Conservation (phyloP, 1,284 basidiomycete genomes). For the Leccinum subrobustum region DNA sequence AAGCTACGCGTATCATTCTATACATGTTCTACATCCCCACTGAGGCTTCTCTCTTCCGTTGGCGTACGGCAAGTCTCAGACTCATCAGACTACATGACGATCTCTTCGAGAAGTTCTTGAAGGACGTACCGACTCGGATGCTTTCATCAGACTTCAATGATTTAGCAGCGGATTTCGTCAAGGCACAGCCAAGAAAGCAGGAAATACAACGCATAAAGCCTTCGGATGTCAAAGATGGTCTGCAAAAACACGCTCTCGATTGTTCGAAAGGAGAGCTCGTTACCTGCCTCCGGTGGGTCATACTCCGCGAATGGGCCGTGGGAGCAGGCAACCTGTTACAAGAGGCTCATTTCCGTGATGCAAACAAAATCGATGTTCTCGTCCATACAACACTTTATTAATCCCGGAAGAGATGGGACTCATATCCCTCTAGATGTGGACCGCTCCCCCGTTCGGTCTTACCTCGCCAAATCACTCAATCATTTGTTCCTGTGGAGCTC, state of each 20-base stretch:
- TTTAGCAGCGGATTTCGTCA: slow-evolving; percentile 61
- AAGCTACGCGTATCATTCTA: slow-evolving; percentile 83
- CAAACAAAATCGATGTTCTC: slow-evolving; percentile 46
- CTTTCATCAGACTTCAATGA: slow-evolving; percentile 62
- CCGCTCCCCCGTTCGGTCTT: slow-evolving; percentile 79
- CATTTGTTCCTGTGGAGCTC: slow-evolving; percentile 54
- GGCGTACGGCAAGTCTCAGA: slow-evolving; percentile 70
- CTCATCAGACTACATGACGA: slow-evolving; percentile 75
- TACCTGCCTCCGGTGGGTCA: slow-evolving; percentile 77
- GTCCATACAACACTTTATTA: slow-evolving; percentile 69
- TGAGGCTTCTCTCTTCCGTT: slow-evolving; percentile 77
- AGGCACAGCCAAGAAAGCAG: slow-evolving; percentile 49
- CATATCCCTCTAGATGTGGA: slow-evolving; percentile 50
- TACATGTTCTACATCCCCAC: slow-evolving; percentile 46
- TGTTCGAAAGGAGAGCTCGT: slow-evolving; percentile 63
- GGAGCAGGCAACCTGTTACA: slow-evolving; percentile 52
- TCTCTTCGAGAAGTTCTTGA: slow-evolving; percentile 73
- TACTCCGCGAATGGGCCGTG: slow-evolving; percentile 43
- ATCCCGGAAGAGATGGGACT: slow-evolving; percentile 27
- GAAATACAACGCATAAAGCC: slow-evolving; percentile 75
- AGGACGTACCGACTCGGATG: slow-evolving; percentile 61
- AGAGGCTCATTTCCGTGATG: slow-evolving; percentile 47
- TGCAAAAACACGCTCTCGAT: slow-evolving; percentile 65
- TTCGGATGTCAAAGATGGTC: slow-evolving; percentile 78
- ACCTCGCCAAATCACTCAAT: slow-evolving; percentile 42